phyloP scores from a whole-genome alignment of 225 moss, liverwort and hornwort species.

The Sphagnum contortum region DNA sequence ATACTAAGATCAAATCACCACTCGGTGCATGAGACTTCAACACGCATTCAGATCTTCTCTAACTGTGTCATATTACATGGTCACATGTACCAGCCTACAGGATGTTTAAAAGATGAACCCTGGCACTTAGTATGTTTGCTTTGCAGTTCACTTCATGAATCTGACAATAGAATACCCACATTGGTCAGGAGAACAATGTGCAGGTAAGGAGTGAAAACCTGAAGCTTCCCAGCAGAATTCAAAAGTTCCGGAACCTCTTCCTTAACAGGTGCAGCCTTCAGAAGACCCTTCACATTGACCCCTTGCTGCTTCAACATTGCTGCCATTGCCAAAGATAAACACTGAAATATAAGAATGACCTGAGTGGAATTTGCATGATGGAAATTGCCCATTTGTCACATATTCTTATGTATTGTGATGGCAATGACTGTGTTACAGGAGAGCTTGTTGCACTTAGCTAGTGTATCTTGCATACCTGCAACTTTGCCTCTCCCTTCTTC shows the following conservation, averaged over 20 bases:
- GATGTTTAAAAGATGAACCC: no score
- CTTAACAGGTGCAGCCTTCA: conserved; percentile 63
- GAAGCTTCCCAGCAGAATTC: conserved; percentile 63
- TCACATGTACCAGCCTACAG: no score
- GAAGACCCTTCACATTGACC: conserved; percentile 79
- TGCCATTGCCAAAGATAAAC: conserved; percentile 17
- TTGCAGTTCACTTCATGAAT: no score
- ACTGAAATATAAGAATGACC: conserved; percentile 18
- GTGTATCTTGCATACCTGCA: conserved; percentile 47
- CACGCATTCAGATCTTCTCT: no score
- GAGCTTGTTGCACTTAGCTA: no score
- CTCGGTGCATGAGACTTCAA: no score
- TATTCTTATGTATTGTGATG: neutral
- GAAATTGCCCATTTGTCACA: conserved; percentile 90
- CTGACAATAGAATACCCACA: no score
- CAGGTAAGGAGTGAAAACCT: conserved; percentile 30
- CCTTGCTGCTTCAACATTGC: conserved; percentile 96
- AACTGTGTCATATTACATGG: no score
- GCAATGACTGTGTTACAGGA: no score
- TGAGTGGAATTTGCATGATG: conserved; percentile 86
- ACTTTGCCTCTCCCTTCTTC: conserved; percentile 98
- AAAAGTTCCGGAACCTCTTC: conserved; percentile 55
- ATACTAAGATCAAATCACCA: no score
- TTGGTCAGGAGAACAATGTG: no score
- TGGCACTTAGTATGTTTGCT: no score